These are phyloP conservation scores for Citrus cavaleriei DNA, from an alignment of 345 rosid species.

Conservation along the genomic window DNA sequence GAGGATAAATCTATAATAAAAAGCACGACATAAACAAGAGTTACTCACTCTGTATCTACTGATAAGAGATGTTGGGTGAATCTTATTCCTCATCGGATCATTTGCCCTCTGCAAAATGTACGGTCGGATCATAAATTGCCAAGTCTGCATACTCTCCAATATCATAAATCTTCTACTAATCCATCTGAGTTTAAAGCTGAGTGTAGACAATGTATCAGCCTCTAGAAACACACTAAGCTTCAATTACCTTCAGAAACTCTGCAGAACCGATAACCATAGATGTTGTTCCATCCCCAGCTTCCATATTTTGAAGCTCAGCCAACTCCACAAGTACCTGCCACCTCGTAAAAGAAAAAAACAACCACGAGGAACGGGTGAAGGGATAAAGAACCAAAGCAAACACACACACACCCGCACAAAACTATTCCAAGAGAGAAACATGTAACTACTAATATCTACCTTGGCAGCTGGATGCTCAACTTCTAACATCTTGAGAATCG, in stretches of 20 bases:
- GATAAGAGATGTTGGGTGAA: slow-evolving; percentile 93
- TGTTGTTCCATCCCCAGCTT: slow-evolving; percentile 96
- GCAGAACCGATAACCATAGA: slow-evolving; percentile 91
- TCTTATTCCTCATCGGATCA: slow-evolving; percentile 94
- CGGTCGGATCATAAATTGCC: background rate
- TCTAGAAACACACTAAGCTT: background rate
- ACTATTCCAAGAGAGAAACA: background rate
- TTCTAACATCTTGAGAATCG: slow-evolving; percentile 89
- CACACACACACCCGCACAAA: too few species aligned
- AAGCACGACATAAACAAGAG: background rate
- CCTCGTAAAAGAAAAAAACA: slow-evolving; percentile 1
- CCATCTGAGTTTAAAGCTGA: background rate
- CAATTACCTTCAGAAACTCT: slow-evolving; percentile 71
- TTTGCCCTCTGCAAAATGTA: slow-evolving; percentile 72
- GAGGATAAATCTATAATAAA: background rate
- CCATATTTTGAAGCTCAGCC: slow-evolving; percentile 96
- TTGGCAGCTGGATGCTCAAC: slow-evolving; percentile 99
- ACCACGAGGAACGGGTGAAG: background rate
- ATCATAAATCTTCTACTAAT: background rate
- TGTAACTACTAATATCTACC: slow-evolving; percentile 29
- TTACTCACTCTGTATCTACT: slow-evolving; percentile 79
- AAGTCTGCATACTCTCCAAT: background rate
- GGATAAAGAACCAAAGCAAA: background rate
- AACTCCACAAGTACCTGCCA: slow-evolving; percentile 89
- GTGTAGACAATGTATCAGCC: background rate